Evolutionary conservation across 306 rosid species (phyloP).

Genomic region (Pyrus communis): DNA sequence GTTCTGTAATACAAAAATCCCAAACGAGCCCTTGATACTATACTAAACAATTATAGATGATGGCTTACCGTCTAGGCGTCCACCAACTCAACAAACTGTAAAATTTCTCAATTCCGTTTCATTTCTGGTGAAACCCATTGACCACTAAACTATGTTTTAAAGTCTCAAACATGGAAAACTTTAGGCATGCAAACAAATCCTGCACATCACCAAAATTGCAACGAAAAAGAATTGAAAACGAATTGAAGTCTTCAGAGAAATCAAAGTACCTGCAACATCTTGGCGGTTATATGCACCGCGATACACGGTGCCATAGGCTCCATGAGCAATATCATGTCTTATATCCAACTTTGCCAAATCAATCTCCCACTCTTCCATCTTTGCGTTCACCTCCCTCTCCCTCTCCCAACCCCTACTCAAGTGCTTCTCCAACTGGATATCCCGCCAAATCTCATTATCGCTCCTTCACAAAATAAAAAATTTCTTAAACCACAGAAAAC

Average conservation of each 20-base stretch:
- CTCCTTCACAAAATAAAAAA: background rate
- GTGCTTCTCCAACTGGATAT: constrained; percentile 40
- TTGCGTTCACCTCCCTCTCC: constrained; percentile 13
- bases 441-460: constrained; percentile 10
- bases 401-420: constrained; percentile 40
- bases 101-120: background rate
- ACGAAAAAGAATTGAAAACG: no score
- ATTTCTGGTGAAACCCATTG: background rate
- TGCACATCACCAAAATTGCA: background rate
- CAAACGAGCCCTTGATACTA: background rate
- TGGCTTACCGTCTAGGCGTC: background rate
- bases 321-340: constrained; percentile 36
- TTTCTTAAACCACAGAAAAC: background rate
- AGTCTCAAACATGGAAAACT: background rate
- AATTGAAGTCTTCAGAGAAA: no score
- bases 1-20: no score
- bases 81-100: background rate
- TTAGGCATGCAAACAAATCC: background rate
- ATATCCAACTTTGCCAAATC: constrained; percentile 41
- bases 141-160: background rate
- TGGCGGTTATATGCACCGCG: no score
- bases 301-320: constrained; percentile 29
- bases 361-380: constrained; percentile 53
- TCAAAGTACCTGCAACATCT: no score
- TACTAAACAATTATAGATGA: background rate